Evolutionary conservation across 495 filamentous ascomycete genomes (phyloP).

Genomic region (Neurospora sp.): DNA sequence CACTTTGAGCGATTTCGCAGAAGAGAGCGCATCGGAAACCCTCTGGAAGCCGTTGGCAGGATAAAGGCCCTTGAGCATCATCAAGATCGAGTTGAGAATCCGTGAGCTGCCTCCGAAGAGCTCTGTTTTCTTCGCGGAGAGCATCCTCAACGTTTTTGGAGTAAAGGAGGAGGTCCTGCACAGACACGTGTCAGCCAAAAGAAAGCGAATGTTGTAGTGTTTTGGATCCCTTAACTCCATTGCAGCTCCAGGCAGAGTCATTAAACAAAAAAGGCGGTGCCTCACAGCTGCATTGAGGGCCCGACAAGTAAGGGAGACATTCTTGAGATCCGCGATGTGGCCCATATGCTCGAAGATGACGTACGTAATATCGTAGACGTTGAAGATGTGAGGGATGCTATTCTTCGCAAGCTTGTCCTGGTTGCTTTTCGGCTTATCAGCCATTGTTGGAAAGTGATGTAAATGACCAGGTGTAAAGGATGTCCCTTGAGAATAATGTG

Average conservation of each 20-base stretch:
- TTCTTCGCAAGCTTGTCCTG: too few species aligned
- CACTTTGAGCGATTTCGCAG: not conserved
- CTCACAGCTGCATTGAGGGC: not conserved
- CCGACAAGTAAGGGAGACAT: not conserved
- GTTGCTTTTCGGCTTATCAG: not conserved
- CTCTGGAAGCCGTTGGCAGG: not conserved
- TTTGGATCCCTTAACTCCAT: not conserved
- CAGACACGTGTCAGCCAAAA: too few species aligned
- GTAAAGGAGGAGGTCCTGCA: constrained; percentile 36
- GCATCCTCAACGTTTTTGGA: constrained; percentile 22
- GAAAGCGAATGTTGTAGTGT: not conserved
- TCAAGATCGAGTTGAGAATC: constrained; percentile 34
- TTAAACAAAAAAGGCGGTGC: not conserved
- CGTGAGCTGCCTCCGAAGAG: constrained; percentile 20
- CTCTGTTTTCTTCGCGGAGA: constrained; percentile 27
- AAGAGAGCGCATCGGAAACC: not conserved
- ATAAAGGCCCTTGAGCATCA: not conserved
- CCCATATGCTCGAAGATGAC: not conserved
- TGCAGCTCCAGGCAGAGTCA: not conserved
- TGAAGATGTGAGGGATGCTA: not conserved
- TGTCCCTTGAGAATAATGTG: not conserved
- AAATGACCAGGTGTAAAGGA: not conserved
- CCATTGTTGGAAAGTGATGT: constrained; percentile 2
- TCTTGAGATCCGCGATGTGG: not conserved
- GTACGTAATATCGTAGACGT: not conserved